Evolutionary conservation across 1,139 yeast species (phyloP), one percentile per base, ranked within the genome.

Genomic region (Geotrichum citri-aurantii): DNA sequence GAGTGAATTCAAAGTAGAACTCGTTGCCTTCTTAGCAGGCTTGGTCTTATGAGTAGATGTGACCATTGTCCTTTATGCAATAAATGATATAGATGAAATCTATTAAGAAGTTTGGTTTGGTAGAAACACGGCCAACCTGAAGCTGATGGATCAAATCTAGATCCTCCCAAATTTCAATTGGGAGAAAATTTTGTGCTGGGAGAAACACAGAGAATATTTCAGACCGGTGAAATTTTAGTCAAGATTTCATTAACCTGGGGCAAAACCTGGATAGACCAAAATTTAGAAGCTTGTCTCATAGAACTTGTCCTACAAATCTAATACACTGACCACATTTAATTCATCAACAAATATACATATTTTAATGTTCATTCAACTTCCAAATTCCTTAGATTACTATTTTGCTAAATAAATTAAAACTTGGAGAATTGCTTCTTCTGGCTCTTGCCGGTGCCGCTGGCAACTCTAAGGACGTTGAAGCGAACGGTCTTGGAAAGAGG

Each of bases 401-500:
- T 37, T 37, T 37, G 44, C 19, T 37, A 37, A 37, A 37, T 37
- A 42, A 64, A 75, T 88, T 92, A 93, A 81, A 93, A 93, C 84
- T 93, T 93, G 81, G 92, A 74, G 85, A 93, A 93, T 83, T 89
- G 91, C 88, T 92, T 91, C 81, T 79, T 79, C 53, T 58, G 59
- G 57, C 57, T 53, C 74, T 71, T 72, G 72, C 95, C 81, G 80
- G 87, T 86, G 79, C 93, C 88, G 75, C 84, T 83, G 77, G 95
- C 84, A 76, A 93, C 96, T 83, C 92, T 91, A 78, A 93, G 84
- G 76, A 93, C 99, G 86, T 95, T 93, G 88, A 93, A 93, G 88
- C 99, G 92, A 77, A 93, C 97, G 73, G 99, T 93, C 91, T 93
- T 93, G 76, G 99, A 93, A 78, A 93, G 83, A 77, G 99, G 99